Evolutionary conservation across 805 yeast genomes (phyloP).

Genomic region (Ogataea glucozyma): DNA sequence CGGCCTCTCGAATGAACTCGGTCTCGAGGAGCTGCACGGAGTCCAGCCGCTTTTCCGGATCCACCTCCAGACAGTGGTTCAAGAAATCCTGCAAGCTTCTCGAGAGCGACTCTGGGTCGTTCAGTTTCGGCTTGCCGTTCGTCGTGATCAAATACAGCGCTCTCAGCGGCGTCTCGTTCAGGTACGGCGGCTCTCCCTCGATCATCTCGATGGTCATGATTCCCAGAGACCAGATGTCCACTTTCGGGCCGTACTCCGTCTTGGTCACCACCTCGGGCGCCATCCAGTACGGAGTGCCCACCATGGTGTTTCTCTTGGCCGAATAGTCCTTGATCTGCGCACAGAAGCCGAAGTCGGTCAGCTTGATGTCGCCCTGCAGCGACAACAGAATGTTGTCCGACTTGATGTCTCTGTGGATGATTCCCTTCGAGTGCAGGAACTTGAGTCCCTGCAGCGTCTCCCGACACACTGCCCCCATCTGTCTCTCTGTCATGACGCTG

Average conservation of each 20-base stretch:
- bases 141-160: slow-evolving; percentile 78
- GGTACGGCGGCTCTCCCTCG: slow-evolving; percentile 82
- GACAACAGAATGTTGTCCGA: slow-evolving; percentile 89
- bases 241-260: slow-evolving; percentile 78
- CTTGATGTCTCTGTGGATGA: slow-evolving; percentile 94
- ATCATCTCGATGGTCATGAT: slow-evolving; percentile 88
- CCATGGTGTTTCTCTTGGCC: slow-evolving; percentile 80
- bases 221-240: slow-evolving; percentile 81
- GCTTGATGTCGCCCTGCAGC: slow-evolving; percentile 82
- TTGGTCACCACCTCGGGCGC: slow-evolving; percentile 84
- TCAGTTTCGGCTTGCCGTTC: slow-evolving; percentile 77
- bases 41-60: slow-evolving; percentile 76
- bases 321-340: slow-evolving; percentile 76
- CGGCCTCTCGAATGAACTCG: slow-evolving; percentile 63
- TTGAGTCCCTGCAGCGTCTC: slow-evolving; percentile 86
- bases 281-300: slow-evolving; percentile 90
- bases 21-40: slow-evolving; percentile 72
- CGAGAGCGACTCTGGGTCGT: slow-evolving; percentile 72
- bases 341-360: slow-evolving; percentile 81
- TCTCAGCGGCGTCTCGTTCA: slow-evolving; percentile 76
- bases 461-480: slow-evolving; percentile 91
- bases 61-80: slow-evolving; percentile 77
- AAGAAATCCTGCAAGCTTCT: slow-evolving; percentile 67
- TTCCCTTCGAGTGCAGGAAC: slow-evolving; percentile 88
- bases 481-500: slow-evolving; percentile 84